A percentile compares a stretch with the other conserved stretches of the same genome.
phyloP scores from a whole-genome alignment of 2,329 filamentous ascomycete genomes.

The Cucurbitaria berberidis region DNA sequence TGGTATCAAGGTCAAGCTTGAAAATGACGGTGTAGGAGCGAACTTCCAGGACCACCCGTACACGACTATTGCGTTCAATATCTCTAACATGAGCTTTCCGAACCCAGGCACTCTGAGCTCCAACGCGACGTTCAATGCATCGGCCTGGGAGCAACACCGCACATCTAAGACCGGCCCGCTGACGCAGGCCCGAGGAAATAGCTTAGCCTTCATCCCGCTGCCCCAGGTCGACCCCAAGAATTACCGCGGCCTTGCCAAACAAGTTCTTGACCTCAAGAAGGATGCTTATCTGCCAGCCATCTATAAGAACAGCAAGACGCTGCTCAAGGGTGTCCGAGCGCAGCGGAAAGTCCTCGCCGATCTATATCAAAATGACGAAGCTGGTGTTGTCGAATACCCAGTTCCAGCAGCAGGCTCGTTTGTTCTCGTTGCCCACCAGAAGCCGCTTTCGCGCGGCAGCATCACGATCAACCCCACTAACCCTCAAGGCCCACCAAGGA shows the following conservation, averaged over 20 bases:
- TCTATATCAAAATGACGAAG: constrained; percentile 27
- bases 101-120: constrained; percentile 28
- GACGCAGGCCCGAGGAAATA: constrained; percentile 34
- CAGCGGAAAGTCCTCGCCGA: constrained; percentile 38
- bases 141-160: constrained; percentile 35
- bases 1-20: constrained; percentile 33
- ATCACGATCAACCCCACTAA: constrained; percentile 33
- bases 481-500: constrained; percentile 33
- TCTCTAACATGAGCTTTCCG: constrained; percentile 27
- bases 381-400: constrained; percentile 34
- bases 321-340: constrained; percentile 30
- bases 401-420: constrained; percentile 44
- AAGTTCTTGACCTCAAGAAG: constrained; percentile 14
- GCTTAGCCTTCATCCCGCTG: constrained; percentile 35
- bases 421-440: constrained; percentile 39
- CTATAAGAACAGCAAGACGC: constrained; percentile 33
- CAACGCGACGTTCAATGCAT: constrained; percentile 35
- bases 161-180: constrained; percentile 35
- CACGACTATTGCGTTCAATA: constrained; percentile 26
- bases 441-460: constrained; percentile 50
- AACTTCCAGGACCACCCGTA: constrained; percentile 46
- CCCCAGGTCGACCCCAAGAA: constrained; percentile 26
- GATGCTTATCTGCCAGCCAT: constrained; percentile 29
- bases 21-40: constrained; percentile 38
- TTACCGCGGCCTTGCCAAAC: constrained; percentile 22